Evolutionary conservation across 495 filamentous ascomycete species (phyloP), one percentile per base, ranked within the genome.

Genomic region (Penicillium atrosanguineum): DNA sequence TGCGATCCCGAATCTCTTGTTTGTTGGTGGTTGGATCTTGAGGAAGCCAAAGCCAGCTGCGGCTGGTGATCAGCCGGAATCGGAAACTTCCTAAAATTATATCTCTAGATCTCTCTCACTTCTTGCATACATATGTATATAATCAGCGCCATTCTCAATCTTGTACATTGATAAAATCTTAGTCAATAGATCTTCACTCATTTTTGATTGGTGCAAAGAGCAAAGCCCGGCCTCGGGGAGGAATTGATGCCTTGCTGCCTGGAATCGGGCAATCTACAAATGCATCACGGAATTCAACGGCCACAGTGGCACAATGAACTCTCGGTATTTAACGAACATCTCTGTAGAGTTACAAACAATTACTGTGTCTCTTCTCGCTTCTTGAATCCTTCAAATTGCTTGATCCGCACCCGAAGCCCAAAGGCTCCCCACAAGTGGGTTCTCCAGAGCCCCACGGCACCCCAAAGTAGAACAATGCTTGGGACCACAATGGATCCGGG

Each of bases 381-480:
- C 12, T 4, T 14, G 9, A 34, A 34, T 1, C 1, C 31, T 8
- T 40, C n/a, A 40, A 20, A 40, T 21, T 44, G 21, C 16, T 11
- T 6, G 18, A 31, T 7, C 19, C n/a, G 23, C 37, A 49, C 37
- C 36, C 36, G 46, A 48, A 38, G 46, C 20, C 16, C 11, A 40
- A 45, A 29, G 25, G 25, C 28, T 20, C 48, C 52, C 56, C 48
- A 44, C 47, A 41, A n/a, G 58, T 64, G 58, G 59, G 55, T 55
- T 59, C 62, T 60, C 62, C 65, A 56, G 62, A 46, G 62, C 62
- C 60, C 60, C 62, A 65, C 65, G 51, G 39, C 43, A 21, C 14
- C 14, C 19, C 34, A 23, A 37, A 44, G 14, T 52, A 28, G 56
- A 36, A 46, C 34, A 19, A 42, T 7, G 41, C 3, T 16, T 51